These are phyloP conservation scores for Escovopsis sp. DNA, from an alignment of 2,329 filamentous ascomycete genomes.

Conservation along the genomic window DNA sequence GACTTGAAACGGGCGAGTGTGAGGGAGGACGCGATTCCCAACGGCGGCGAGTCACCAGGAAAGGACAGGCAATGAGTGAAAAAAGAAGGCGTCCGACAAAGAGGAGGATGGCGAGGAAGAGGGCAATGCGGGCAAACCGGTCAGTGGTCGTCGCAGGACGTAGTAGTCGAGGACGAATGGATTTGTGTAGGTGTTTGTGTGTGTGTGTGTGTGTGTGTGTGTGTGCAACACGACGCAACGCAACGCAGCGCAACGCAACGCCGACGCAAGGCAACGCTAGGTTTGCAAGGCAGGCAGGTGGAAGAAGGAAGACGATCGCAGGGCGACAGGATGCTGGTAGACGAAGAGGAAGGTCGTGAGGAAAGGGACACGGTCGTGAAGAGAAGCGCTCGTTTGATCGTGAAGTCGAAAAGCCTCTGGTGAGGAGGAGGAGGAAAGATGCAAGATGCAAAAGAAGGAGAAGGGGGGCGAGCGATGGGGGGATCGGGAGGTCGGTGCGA, in stretches of 20 bases:
- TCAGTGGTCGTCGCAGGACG: too few species aligned
- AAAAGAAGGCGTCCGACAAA: conserved; percentile 13
- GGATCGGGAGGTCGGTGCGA: conserved; percentile 9
- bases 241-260: conserved; percentile 11
- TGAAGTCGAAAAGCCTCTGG: conserved; percentile 8
- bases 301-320: conserved; percentile 9
- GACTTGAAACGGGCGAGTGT: conserved; percentile 9
- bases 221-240: conserved; percentile 11
- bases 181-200: too few species aligned
- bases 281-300: conserved; percentile 4
- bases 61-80: conserved; percentile 8
- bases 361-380: conserved; percentile 15
- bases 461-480: conserved; percentile 5
- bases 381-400: conserved; percentile 6
- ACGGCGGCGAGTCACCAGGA: conserved; percentile 9
- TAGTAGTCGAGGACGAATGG: too few species aligned
- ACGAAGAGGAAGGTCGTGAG: conserved; percentile 10
- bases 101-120: conserved; percentile 12
- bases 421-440: conserved; percentile 7
- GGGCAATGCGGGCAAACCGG: conserved; percentile 11
- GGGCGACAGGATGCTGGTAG: conserved; percentile 9
- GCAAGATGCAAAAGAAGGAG: conserved; percentile 16
- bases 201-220: too few species aligned
- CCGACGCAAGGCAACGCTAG: conserved; percentile 9
- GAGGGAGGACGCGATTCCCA: conserved; percentile 10